phyloP scores from a whole-genome alignment of 2,329 filamentous ascomycete genomes.

The Trichoderma hamatum region DNA sequence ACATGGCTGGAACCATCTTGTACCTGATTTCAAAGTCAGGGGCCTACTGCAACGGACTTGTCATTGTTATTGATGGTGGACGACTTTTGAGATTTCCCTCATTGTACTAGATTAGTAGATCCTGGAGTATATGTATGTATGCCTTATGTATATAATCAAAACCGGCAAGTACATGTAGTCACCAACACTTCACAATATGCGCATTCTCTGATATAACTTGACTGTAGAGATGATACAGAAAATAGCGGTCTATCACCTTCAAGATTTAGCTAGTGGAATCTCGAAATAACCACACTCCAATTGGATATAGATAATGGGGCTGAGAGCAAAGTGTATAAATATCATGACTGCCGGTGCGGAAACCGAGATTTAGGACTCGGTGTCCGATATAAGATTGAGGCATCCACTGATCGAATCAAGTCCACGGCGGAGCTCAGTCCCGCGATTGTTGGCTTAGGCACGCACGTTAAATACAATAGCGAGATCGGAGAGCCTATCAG shows the following conservation, averaged over 20 bases:
- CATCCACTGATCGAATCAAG: neutral
- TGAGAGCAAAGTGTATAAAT: neutral
- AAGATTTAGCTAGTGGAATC: neutral
- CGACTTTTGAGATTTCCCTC: constrained; percentile 59
- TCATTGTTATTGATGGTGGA: constrained; percentile 66
- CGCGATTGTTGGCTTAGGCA: neutral
- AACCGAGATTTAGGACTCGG: constrained; percentile 5
- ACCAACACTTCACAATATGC: neutral
- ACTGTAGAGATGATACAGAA: neutral
- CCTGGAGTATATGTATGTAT: neutral
- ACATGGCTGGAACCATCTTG: constrained; percentile 65
- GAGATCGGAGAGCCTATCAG: neutral
- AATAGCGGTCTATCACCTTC: neutral
- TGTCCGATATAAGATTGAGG: constrained; percentile 14
- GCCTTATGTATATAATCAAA: neutral
- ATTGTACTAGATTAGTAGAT: constrained; percentile 47
- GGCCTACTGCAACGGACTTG: constrained; percentile 66
- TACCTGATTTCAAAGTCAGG: constrained; percentile 68
- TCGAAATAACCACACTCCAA: neutral
- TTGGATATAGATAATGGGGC: neutral
- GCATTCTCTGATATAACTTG: neutral
- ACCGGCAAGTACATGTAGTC: neutral
- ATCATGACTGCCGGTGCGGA: neutral
- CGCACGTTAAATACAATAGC: neutral
- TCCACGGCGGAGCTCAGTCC: neutral